Conservation (phyloP, 148 eudicot genomes). For the Rheum nobile region DNA sequence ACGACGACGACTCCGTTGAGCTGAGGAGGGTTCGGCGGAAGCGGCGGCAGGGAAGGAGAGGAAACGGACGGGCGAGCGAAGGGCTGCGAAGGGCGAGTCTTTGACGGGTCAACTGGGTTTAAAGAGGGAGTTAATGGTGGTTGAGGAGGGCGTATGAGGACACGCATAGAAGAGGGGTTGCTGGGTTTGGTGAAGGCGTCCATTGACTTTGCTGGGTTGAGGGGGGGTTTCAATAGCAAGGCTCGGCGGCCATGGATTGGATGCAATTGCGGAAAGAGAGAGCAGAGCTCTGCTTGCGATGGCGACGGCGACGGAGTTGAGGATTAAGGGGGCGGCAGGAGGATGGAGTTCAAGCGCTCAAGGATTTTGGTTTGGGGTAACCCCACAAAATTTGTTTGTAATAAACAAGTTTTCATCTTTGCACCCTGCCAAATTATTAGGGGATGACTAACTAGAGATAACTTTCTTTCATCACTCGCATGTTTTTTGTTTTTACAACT, state of each 20-base stretch:
- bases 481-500: no score
- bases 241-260: conserved; percentile 7
- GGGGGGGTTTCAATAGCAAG: background rate
- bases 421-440: no score
- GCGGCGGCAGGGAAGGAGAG: conserved; percentile 10
- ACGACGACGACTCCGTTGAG: conserved; percentile 58
- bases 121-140: conserved; percentile 9
- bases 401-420: background rate
- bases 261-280: background rate
- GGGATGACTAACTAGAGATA: no score
- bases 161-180: conserved; percentile 40
- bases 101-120: conserved; percentile 4
- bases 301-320: background rate
- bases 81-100: conserved; percentile 7
- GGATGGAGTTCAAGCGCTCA: background rate
- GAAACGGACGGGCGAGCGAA: conserved; percentile 4
- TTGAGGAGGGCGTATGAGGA: conserved; percentile 48
- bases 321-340: background rate
- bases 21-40: conserved; percentile 13
- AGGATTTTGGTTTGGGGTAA: background rate
- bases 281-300: background rate
- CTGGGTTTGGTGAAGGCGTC: conserved; percentile 11
- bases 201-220: background rate
- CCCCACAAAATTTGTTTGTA: background rate
- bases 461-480: no score